phyloP scores from a whole-genome alignment of 2,329 filamentous ascomycete species.

The Phoma sp. region DNA sequence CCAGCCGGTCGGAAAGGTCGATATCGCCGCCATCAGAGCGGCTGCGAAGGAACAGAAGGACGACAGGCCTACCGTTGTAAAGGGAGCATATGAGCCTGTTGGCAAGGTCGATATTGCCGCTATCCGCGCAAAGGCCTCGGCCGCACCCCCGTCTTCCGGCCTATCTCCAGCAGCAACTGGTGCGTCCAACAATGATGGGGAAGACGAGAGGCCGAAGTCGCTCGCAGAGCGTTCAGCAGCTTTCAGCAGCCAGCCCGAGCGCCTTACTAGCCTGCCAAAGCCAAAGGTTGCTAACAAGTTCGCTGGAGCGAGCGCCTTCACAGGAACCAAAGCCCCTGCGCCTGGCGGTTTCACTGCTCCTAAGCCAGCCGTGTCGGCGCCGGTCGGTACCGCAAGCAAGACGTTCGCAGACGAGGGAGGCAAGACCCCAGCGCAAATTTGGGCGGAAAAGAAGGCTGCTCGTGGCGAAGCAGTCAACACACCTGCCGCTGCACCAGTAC shows the following conservation, averaged over 20 bases:
- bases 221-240: constrained; percentile 78
- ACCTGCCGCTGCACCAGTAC: constrained; percentile 47
- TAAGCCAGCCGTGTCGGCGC: constrained; percentile 63
- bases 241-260: constrained; percentile 73
- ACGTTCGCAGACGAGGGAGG: constrained; percentile 94
- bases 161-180: constrained; percentile 54
- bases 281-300: constrained; percentile 95
- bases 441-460: constrained; percentile 95
- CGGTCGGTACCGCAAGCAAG: constrained; percentile 81
- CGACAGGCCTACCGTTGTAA: constrained; percentile 82
- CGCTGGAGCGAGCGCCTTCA: constrained; percentile 72
- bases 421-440: constrained; percentile 94
- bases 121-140: constrained; percentile 81
- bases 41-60: constrained; percentile 72
- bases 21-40: constrained; percentile 87
- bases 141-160: constrained; percentile 39
- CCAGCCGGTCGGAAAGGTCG: constrained; percentile 95
- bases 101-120: constrained; percentile 98
- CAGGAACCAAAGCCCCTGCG: constrained; percentile 86
- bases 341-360: constrained; percentile 72
- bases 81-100: constrained; percentile 91
- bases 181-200: constrained; percentile 55
- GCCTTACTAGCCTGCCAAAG: constrained; percentile 87
- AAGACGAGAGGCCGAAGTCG: constrained; percentile 58
- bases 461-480: constrained; percentile 65